These are phyloP conservation scores for Botrytis pseudocinerea DNA, from an alignment of 2,329 filamentous ascomycete species.

Conservation along the genomic window DNA sequence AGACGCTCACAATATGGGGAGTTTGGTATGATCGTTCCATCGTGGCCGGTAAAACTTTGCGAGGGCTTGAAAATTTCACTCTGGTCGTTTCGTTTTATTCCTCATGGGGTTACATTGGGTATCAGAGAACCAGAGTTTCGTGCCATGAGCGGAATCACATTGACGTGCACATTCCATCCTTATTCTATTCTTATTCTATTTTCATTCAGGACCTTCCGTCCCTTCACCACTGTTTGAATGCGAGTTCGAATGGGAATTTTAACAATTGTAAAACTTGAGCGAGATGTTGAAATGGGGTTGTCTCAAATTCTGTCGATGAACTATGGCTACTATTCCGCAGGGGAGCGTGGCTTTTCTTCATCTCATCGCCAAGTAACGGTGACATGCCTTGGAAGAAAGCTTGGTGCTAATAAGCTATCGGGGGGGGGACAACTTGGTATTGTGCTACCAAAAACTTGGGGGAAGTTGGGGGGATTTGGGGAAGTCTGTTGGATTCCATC, in stretches of 20 bases:
- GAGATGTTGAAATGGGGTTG: not conserved
- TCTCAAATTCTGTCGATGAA: not conserved
- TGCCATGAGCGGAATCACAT: not conserved
- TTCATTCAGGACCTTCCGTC: not conserved
- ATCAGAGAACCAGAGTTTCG: not conserved
- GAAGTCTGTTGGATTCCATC: not conserved
- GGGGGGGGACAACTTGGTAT: not conserved
- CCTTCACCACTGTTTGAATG: not conserved
- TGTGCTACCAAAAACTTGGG: not conserved
- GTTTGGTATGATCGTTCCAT: not conserved
- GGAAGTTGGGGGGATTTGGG: conserved; percentile 1
- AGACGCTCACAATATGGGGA: not conserved
- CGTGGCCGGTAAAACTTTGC: not conserved
- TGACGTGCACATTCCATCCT: not conserved
- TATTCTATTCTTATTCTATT: not conserved
- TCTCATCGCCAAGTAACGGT: conserved; percentile 21
- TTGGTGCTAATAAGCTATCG: conserved; percentile 21
- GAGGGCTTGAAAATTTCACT: not conserved
- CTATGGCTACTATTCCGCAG: too few species aligned
- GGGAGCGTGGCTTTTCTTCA: conserved; percentile 4
- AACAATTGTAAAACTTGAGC: not conserved
- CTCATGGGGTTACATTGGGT: not conserved
- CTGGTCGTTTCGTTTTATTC: conserved; percentile 10
- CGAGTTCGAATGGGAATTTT: not conserved
- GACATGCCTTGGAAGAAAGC: conserved; percentile 21